These are phyloP conservation scores for Fraxinus sp. DNA, from an alignment of 305 asterid species.

Conservation along the genomic window DNA sequence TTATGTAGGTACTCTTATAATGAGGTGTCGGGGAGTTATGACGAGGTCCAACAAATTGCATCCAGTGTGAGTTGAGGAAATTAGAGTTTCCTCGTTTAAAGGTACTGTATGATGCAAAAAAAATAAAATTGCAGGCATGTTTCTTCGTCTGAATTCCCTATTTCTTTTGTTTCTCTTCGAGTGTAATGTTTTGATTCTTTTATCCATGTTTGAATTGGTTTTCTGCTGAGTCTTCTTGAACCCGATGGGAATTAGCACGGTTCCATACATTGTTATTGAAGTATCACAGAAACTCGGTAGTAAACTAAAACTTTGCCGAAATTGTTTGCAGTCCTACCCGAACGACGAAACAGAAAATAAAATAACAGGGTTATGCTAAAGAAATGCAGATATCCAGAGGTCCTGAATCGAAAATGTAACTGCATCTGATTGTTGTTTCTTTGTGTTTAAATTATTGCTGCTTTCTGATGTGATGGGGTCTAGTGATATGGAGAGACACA, in stretches of 20 bases:
- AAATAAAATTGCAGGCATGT: not conserved
- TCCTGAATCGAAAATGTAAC: not conserved
- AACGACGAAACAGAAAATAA: not conserved
- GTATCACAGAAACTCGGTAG: not conserved
- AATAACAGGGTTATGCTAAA: not conserved
- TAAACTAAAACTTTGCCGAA: not conserved
- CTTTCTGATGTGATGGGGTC: not conserved
- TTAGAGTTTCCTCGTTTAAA: not conserved
- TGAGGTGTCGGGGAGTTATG: slow-evolving; percentile 60
- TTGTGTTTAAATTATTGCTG: not conserved
- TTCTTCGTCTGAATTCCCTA: not conserved
- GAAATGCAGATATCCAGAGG: not conserved
- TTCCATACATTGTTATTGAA: not conserved
- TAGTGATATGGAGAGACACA: not conserved
- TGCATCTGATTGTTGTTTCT: not conserved
- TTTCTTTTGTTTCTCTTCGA: not conserved
- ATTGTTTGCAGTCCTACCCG: not conserved
- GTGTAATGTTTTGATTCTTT: not conserved
- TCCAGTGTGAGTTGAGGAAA: slow-evolving; percentile 27
- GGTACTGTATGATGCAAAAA: not conserved
- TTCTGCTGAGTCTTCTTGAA: not conserved
- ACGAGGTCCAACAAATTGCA: slow-evolving; percentile 54
- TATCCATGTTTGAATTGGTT: not conserved
- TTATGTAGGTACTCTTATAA: slow-evolving; percentile 66
- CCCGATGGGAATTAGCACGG: not conserved